phyloP scores from a whole-genome alignment of 345 rosid genomes.

The Pistacia vera region DNA sequence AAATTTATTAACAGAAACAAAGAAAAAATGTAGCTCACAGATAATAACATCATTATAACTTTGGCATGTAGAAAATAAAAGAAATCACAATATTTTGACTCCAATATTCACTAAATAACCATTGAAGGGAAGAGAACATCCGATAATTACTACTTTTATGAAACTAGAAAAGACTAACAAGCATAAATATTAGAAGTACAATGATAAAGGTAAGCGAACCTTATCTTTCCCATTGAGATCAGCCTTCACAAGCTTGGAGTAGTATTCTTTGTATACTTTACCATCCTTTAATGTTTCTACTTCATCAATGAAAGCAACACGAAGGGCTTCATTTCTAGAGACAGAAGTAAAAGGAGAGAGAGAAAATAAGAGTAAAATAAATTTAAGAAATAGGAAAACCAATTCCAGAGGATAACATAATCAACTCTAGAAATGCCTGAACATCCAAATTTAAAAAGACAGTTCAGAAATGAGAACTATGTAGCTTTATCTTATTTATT shows the following conservation, averaged over 20 bases:
- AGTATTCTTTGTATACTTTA: slow-evolving; percentile 68
- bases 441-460: not conserved
- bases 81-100: not conserved
- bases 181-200: slow-evolving; percentile 4
- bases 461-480: not conserved
- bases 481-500: not conserved
- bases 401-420: not conserved
- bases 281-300: slow-evolving; percentile 84
- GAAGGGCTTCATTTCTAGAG: slow-evolving; percentile 96
- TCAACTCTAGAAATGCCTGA: not conserved
- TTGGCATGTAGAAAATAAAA: no score
- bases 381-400: not conserved
- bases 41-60: no score
- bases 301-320: slow-evolving; percentile 91
- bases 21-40: not conserved
- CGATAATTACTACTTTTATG: not conserved
- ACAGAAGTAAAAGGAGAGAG: slow-evolving; percentile 20
- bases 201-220: slow-evolving; percentile 38
- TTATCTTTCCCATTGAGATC: slow-evolving; percentile 96
- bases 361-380: slow-evolving; percentile 12
- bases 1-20: not conserved
- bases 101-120: not conserved
- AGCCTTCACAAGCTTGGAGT: slow-evolving; percentile 94
- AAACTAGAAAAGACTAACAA: not conserved
- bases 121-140: not conserved